Evolutionary conservation across 495 filamentous ascomycete species (phyloP).

Genomic region (Annulohypoxylon maeteangense): DNA sequence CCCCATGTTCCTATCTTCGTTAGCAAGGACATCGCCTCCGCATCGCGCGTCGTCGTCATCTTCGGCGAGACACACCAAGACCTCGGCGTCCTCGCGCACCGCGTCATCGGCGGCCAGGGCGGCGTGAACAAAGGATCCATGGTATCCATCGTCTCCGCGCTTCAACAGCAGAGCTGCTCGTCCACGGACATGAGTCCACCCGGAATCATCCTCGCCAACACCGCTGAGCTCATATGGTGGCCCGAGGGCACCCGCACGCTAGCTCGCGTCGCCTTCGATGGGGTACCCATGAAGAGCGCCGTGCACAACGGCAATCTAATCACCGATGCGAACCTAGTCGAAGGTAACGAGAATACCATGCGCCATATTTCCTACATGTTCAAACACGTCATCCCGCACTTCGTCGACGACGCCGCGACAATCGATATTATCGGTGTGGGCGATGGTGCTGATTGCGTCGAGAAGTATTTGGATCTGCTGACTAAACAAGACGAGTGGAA

Average conservation of each 20-base stretch:
- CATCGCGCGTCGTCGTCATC: constrained; percentile 75
- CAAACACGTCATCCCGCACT: constrained; percentile 63
- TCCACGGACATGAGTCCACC: constrained; percentile 47
- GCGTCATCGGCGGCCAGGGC: constrained; percentile 64
- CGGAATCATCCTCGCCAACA: constrained; percentile 75
- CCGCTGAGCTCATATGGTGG: constrained; percentile 76
- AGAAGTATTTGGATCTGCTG: constrained; percentile 65
- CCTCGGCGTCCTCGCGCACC: constrained; percentile 78
- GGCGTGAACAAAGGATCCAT: constrained; percentile 74
- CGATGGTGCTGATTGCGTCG: constrained; percentile 63
- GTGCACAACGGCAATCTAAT: constrained; percentile 58
- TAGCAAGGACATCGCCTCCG: constrained; percentile 64
- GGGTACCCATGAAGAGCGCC: constrained; percentile 64
- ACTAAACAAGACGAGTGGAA: constrained; percentile 60
- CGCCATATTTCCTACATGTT: constrained; percentile 75
- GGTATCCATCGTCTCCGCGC: constrained; percentile 66
- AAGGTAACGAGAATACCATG: constrained; percentile 58
- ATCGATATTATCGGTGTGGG: constrained; percentile 74
- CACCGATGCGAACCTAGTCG: constrained; percentile 63
- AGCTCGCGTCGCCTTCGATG: constrained; percentile 61
- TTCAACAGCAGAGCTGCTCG: constrained; percentile 53
- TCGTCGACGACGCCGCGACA: constrained; percentile 56
- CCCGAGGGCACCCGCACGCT: constrained; percentile 65
- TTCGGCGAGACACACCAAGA: constrained; percentile 77
- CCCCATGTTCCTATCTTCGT: constrained; percentile 77